These are phyloP conservation scores for Trichocladium antarcticum DNA, from an alignment of 495 filamentous ascomycete genomes.

Conservation along the genomic window DNA sequence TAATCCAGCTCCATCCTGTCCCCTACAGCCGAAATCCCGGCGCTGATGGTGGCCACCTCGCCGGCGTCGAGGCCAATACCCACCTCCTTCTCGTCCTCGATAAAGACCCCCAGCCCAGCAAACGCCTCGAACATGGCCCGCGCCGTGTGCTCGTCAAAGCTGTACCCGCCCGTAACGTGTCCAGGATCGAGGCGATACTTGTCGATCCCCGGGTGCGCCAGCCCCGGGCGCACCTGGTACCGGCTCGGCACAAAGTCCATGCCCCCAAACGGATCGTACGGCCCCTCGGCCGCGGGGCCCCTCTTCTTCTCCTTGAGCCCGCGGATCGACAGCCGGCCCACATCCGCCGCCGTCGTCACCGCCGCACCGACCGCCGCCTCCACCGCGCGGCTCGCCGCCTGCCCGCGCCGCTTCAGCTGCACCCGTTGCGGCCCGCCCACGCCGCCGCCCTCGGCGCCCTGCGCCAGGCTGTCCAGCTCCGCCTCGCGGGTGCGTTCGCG, in stretches of 20 bases:
- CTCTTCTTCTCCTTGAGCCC: conserved; percentile 57
- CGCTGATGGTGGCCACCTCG: conserved; percentile 26
- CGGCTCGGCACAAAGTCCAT: conserved; percentile 55
- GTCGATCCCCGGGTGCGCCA: conserved; percentile 48
- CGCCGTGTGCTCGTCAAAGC: conserved; percentile 65
- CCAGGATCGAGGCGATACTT: conserved; percentile 15
- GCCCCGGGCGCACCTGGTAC: conserved; percentile 51
- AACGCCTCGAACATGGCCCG: conserved; percentile 81
- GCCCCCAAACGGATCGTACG: conserved; percentile 85
- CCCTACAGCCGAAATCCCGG: conserved; percentile 27
- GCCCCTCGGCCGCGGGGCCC: conserved; percentile 34
- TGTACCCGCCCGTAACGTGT: conserved; percentile 72
- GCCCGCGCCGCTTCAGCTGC: conserved; percentile 56
- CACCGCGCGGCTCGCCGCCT: conserved; percentile 22
- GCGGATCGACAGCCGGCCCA: conserved; percentile 50
- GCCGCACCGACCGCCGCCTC: conserved; percentile 4
- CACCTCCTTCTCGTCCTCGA: conserved; percentile 62
- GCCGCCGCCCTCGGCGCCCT: conserved; percentile 41
- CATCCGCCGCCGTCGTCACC: conserved; percentile 8
- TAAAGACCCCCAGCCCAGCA: conserved; percentile 66
- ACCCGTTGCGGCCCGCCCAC: conserved; percentile 38
- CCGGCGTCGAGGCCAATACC: conserved; percentile 20
- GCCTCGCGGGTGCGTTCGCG: conserved; percentile 38
- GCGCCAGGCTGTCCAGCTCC: conserved; percentile 40
- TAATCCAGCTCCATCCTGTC: conserved; percentile 38